phyloP scores from a whole-genome alignment of 2,329 filamentous ascomycete genomes.

The Sporothrix globosa region DNA sequence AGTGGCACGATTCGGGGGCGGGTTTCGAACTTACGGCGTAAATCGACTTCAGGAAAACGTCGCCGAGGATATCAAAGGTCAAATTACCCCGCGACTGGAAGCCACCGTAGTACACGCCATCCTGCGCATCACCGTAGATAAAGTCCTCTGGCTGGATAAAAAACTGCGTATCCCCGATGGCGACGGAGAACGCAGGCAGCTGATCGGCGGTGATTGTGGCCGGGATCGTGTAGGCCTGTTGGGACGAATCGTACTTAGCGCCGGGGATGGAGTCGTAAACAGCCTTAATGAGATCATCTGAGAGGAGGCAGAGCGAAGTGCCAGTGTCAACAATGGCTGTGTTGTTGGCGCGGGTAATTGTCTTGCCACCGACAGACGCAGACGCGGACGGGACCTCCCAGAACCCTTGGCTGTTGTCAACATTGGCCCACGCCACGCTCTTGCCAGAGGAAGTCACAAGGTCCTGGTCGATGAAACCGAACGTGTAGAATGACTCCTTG shows the following conservation, averaged over 20 bases:
- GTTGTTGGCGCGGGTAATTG: conserved; percentile 57
- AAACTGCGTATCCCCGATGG: conserved; percentile 64
- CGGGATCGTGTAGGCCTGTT: conserved; percentile 69
- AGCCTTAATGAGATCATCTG: conserved; percentile 62
- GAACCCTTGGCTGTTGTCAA: conserved; percentile 68
- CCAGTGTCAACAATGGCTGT: conserved; percentile 73
- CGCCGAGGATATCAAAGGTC: conserved; percentile 66
- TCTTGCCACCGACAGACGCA: conserved; percentile 60
- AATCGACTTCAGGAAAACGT: conserved; percentile 65
- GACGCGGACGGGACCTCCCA: conserved; percentile 67
- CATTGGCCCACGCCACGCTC: conserved; percentile 59
- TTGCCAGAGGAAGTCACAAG: conserved; percentile 57
- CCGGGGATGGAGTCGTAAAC: conserved; percentile 68
- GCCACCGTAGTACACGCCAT: conserved; percentile 63
- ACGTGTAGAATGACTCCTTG: conserved; percentile 67
- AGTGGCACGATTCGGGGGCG: background rate
- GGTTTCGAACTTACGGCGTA: conserved; percentile 57
- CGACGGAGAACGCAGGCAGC: conserved; percentile 64
- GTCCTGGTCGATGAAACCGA: conserved; percentile 70
- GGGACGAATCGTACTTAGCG: conserved; percentile 56
- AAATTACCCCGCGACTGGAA: conserved; percentile 65
- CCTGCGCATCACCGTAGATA: conserved; percentile 58
- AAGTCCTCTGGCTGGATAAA: conserved; percentile 66
- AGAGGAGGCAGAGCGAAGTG: conserved; percentile 68
- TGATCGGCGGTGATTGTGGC: conserved; percentile 53